Evolutionary conservation across 768 basidiomycete genomes (phyloP).

Genomic region (Pleurotus cornucopiae): DNA sequence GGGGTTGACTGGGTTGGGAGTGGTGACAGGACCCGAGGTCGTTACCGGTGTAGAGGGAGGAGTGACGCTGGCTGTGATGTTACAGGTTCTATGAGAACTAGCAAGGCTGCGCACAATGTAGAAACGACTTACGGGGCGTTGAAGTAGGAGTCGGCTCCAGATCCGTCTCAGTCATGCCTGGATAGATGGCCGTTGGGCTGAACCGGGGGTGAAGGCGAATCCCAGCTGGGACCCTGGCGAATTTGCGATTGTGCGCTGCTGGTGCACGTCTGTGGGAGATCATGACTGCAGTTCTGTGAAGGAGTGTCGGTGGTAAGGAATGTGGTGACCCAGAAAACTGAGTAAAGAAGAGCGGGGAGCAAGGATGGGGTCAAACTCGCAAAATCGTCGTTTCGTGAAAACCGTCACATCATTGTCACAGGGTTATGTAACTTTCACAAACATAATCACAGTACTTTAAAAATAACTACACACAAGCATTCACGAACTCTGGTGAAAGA

Average conservation of each 20-base stretch:
- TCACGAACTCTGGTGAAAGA: background rate
- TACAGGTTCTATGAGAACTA: too few species aligned
- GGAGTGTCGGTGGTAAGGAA: constrained; percentile 2
- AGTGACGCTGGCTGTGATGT: background rate
- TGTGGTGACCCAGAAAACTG: constrained; percentile 1
- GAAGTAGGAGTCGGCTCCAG: too few species aligned
- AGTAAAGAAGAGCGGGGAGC: background rate
- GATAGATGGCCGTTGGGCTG: constrained; percentile 2
- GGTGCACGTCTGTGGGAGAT: background rate
- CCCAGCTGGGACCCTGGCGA: constrained; percentile 3
- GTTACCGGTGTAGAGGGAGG: background rate
- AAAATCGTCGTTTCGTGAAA: background rate
- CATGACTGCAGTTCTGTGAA: constrained; percentile 1
- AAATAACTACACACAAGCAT: too few species aligned
- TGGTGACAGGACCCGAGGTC: background rate
- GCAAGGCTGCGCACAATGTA: too few species aligned
- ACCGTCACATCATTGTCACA: background rate
- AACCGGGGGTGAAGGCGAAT: constrained; percentile 1
- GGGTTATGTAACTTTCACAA: background rate
- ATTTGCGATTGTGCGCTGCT: constrained; percentile 1
- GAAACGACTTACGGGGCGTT: too few species aligned
- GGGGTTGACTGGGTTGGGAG: background rate
- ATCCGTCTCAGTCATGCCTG: background rate
- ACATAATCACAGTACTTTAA: too few species aligned
- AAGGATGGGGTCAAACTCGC: background rate